Percentiles rank a stretch among this genome's conserved stretches.
Evolutionary conservation across 176 grass and related monocot genomes (phyloP).

Genomic region (Rhynchospora pubera): DNA sequence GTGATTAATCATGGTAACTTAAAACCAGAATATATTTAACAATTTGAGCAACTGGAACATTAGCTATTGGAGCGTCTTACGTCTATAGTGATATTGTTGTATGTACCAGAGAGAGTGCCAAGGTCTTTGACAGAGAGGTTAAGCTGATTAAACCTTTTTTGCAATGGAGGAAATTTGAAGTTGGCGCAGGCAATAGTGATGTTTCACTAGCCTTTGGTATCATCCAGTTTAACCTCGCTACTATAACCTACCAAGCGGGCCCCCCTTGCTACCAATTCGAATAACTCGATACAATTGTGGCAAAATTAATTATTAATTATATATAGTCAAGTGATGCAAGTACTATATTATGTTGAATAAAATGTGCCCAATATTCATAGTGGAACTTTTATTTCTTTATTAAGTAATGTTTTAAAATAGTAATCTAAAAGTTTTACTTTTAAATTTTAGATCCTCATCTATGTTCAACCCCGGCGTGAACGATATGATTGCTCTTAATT

Average conservation of each 20-base stretch:
- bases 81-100: no score
- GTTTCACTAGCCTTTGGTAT: conserved; percentile 63
- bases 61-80: no score
- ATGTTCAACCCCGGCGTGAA: no score
- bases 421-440: no score
- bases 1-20: neutral
- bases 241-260: conserved; percentile 49
- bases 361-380: no score
- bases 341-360: no score
- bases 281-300: neutral
- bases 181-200: conserved; percentile 44
- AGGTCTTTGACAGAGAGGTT: conserved; percentile 62
- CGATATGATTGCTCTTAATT: no score
- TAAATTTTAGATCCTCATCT: no score
- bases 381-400: no score
- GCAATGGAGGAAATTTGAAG: conserved; percentile 56
- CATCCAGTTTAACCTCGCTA: conserved; percentile 54
- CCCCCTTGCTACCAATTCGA: conserved; percentile 50
- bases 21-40: neutral
- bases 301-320: no score
- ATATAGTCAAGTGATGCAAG: no score
- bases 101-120: conserved; percentile 51
- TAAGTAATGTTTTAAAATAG: no score
- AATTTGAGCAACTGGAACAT: neutral
- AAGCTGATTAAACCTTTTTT: conserved; percentile 69